Base-by-base conservation (phyloP, 2,329 filamentous ascomycete genomes). In the Penicillium sp. region DNA sequence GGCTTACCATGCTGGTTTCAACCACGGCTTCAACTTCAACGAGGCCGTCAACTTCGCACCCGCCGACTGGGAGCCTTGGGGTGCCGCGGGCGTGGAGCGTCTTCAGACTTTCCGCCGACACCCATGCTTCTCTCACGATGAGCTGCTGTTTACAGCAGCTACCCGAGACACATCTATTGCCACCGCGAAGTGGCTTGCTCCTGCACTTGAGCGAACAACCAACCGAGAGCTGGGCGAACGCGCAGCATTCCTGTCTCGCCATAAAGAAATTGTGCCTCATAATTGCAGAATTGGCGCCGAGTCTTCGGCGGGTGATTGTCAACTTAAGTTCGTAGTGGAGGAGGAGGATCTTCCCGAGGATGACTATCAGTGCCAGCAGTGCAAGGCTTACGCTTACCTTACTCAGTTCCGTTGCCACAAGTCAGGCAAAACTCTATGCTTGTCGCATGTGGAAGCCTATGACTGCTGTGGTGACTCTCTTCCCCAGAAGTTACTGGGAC, bases 1-100 rank as follows among this genome's bases (percentile, higher is more conserved):
- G 69, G 94, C 94, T 0, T 99, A 97, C 63, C 94, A 99, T 69
- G 92, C 94, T 5, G 94, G 94, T 0, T 99, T 99, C 75, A 99
- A 99, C 64, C 94, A 99, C 64, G 94, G 89, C 0, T 99, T 99
- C 77, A 99, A 99, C 68, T 95, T 96, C 73, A 99, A 99, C 63
- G 94, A 99, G 70, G 94, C 94, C 5, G 94, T 99, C 62, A 99
- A 99, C 68, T 99, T 99, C 73, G 94, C 94, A 0, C 94, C 94
- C 0, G 81, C 79, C 25, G 94, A 99, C 63, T 99, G 94, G 94
- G 94, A 99, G 65, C 90, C 91, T 0, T 95, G 86, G 67, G 94
- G 94, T 2, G 85, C 92, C 49, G 81, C 86, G 25, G 92, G 94
- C 0, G 92, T 97, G 1, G 86, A 92, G 63, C 82, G 92, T 58